phyloP scores from a whole-genome alignment of 345 rosid genomes.

The Citrus inodora region DNA sequence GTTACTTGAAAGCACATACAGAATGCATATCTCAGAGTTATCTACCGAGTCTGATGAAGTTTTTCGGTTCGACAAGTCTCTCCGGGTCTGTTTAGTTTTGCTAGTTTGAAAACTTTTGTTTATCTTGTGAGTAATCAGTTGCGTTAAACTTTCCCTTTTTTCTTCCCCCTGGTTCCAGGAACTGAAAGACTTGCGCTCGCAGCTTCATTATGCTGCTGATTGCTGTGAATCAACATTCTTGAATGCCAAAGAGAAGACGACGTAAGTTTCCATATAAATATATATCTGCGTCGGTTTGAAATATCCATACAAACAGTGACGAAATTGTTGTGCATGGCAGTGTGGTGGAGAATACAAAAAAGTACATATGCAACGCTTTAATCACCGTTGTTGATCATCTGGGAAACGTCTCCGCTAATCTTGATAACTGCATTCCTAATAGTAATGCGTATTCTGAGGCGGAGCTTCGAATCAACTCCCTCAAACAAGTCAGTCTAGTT shows the following conservation, averaged over 20 bases:
- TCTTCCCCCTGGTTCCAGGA: conserved; percentile 31
- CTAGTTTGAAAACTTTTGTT: not conserved
- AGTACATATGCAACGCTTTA: conserved; percentile 56
- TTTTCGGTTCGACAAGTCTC: conserved; percentile 48
- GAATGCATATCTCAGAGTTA: conserved; percentile 24
- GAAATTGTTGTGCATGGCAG: conserved; percentile 24
- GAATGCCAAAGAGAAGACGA: conserved; percentile 39
- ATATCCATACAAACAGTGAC: not conserved
- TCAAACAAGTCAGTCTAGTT: conserved; percentile 46
- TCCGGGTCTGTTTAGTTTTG: conserved; percentile 30
- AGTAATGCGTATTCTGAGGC: conserved; percentile 35
- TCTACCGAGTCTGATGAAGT: conserved; percentile 23
- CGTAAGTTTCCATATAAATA: conserved; percentile 26
- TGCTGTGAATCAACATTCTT: conserved; percentile 53
- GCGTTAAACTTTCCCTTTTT: not conserved
- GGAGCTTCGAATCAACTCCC: conserved; percentile 48
- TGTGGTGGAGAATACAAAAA: conserved; percentile 57
- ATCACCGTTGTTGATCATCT: conserved; percentile 69
- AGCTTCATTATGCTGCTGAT: conserved; percentile 65
- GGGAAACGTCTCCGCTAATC: conserved; percentile 57
- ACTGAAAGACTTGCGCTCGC: conserved; percentile 58
- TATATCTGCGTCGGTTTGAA: not conserved
- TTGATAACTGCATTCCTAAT: conserved; percentile 31
- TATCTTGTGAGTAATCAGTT: not conserved
- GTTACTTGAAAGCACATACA: not conserved